phyloP scores from a whole-genome alignment of 2,329 filamentous ascomycete genomes.

The Cercospora nicotianae region DNA sequence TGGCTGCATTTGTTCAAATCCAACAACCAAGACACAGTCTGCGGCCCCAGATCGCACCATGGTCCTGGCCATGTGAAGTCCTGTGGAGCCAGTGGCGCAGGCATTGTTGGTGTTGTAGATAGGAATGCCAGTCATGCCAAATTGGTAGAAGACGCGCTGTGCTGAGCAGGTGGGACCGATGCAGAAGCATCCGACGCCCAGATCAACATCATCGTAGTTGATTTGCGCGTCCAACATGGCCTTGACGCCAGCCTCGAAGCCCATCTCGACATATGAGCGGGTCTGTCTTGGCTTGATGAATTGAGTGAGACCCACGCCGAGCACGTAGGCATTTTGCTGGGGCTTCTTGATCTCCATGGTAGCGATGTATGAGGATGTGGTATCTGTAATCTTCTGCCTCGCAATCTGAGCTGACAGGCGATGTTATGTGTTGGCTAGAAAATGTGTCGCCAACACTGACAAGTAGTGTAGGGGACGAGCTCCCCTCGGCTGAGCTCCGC shows the following conservation, averaged over 20 bases:
- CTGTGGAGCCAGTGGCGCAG: slow-evolving; percentile 93
- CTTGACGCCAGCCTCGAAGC: slow-evolving; percentile 89
- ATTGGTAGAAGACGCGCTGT: slow-evolving; percentile 97
- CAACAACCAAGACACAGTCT: slow-evolving; percentile 86
- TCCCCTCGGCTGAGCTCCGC: slow-evolving; percentile 4
- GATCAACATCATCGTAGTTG: slow-evolving; percentile 94
- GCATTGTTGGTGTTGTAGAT: slow-evolving; percentile 99
- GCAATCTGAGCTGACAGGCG: neutral
- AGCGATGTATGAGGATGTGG: neutral
- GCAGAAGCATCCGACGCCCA: slow-evolving; percentile 96
- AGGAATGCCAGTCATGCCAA: slow-evolving; percentile 94
- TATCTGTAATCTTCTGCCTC: neutral
- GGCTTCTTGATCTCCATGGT: slow-evolving; percentile 31
- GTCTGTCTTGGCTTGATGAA: slow-evolving; percentile 97
- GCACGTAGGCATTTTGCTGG: slow-evolving; percentile 67
- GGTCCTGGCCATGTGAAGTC: slow-evolving; percentile 77
- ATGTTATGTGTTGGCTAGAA: slow-evolving; percentile 1
- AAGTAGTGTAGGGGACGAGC: neutral
- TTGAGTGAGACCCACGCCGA: slow-evolving; percentile 98
- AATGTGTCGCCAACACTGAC: slow-evolving; percentile 14
- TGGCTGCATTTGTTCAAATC: slow-evolving; percentile 97
- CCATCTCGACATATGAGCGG: slow-evolving; percentile 91
- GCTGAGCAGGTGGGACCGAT: slow-evolving; percentile 60
- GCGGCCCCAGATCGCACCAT: slow-evolving; percentile 65
- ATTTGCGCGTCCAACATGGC: slow-evolving; percentile 81